Base-by-base conservation (phyloP, 108 stramenopile species). In the Skeletonema menzelii region DNA sequence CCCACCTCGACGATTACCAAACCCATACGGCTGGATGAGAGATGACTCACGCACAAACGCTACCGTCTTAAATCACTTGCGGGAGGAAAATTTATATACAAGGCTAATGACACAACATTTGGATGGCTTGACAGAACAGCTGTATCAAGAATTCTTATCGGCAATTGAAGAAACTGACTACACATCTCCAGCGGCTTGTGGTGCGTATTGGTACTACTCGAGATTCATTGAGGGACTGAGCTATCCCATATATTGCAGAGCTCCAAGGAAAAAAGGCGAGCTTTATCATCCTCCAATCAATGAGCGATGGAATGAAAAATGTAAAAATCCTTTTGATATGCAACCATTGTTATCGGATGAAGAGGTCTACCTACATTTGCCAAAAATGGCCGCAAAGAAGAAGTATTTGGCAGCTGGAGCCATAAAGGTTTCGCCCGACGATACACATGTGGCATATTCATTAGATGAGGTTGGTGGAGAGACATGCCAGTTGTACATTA, bases 21-120 rank as follows among this genome's bases (percentile, higher is more conserved):
- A 96, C 85, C 92, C 92, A 11, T 96, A 94, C 80, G 96, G 91
- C 20, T 98, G 97, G 97, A 78, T 98, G 70, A 86, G 97, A 11
- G 93, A 96, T 75, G 94, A 96, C 34, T 69, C 79, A 20, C 87
- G 97, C 14, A 83, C 80, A 20, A 85, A 91, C 27, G 56, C 69
- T 19, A 86, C 89, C 53, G 84, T 98, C 5, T 59, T 97, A 42
- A 69, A 79, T 17, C 94, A 96, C 75, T 71, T 98, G 26, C 65
- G 70, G 10, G 77, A 85, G 8, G 97, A 98, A 80, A 98, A 98
- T 75, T 79, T 63, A 24, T 98, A 94, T 71, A 83, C 88, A 4
- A 74, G 86, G 62, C 65, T 24, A 13, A 42, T 85, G 47, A 94
- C 92, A 12, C 14, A 63, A 12, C 94, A 95, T 72, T 76, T 97